A percentile compares a stretch with the other conserved stretches of the same genome.
phyloP scores from a whole-genome alignment of 140 eudicot species.

The Bidens hawaiensis region DNA sequence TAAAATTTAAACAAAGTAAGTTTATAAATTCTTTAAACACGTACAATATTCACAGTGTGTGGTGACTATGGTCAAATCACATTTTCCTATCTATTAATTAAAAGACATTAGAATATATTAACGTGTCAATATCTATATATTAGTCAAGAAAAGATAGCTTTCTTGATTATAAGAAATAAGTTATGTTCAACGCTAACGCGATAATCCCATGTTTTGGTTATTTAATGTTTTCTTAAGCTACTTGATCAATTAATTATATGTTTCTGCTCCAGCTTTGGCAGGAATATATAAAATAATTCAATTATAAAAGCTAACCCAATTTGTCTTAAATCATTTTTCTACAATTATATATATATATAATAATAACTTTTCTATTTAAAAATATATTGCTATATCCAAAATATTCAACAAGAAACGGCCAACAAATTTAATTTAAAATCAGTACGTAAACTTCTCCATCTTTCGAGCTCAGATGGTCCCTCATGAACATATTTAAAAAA shows the following conservation, averaged over 20 bases:
- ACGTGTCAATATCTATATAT: too few species aligned
- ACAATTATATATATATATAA: background rate
- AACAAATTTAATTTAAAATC: background rate
- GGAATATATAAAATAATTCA: slow-evolving; percentile 3
- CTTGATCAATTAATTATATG: background rate
- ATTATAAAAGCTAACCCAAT: background rate
- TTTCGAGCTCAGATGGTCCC: background rate
- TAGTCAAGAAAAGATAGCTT: slow-evolving; percentile 20
- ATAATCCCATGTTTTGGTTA: background rate
- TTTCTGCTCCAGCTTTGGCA: background rate
- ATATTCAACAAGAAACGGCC: slow-evolving; percentile 24
- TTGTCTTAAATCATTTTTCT: background rate
- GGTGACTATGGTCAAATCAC: too few species aligned
- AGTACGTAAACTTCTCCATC: background rate
- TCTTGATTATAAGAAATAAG: slow-evolving; percentile 5
- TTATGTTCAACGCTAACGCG: slow-evolving; percentile 13
- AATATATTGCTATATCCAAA: background rate
- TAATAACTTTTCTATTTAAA: background rate
- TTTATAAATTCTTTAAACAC: too few species aligned
- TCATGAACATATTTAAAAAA: background rate
- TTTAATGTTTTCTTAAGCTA: slow-evolving; percentile 22
- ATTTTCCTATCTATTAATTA: too few species aligned
- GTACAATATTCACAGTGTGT: too few species aligned
- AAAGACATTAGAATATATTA: too few species aligned
- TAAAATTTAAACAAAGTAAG: too few species aligned